phyloP scores from a whole-genome alignment of 2,329 filamentous ascomycete species.

The Lomentospora prolificans region DNA sequence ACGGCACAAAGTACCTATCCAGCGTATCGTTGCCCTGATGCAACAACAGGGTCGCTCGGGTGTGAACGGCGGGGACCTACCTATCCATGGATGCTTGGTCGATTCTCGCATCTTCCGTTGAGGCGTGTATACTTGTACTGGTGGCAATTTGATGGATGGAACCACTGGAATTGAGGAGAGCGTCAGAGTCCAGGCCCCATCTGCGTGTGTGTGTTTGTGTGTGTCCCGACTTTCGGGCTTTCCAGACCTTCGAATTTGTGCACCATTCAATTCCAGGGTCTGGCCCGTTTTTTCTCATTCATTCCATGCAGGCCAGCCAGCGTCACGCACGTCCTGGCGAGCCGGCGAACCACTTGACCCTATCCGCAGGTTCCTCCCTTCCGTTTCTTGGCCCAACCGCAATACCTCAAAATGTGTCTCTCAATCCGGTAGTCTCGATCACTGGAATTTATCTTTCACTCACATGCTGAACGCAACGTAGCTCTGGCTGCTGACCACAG shows the following conservation, averaged over 20 bases:
- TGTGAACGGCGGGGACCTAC: not conserved
- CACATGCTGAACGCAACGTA: not conserved
- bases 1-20: not conserved
- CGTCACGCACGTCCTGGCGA: no score
- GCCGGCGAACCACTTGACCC: not conserved
- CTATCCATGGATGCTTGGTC: not conserved
- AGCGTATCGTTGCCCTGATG: not conserved
- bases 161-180: no score
- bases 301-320: no score
- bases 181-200: no score
- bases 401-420: not conserved
- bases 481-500: no score
- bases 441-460: not conserved
- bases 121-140: not conserved
- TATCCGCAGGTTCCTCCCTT: not conserved
- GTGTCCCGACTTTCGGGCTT: no score
- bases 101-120: not conserved
- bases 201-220: no score
- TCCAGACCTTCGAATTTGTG: no score
- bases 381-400: not conserved
- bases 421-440: no score
- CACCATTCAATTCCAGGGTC: no score
- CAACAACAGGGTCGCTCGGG: not conserved
- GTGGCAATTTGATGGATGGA: no score
- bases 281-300: no score